Conservation (phyloP, 2,329 filamentous ascomycete genomes). For the Hymenoscyphus occultus region DNA sequence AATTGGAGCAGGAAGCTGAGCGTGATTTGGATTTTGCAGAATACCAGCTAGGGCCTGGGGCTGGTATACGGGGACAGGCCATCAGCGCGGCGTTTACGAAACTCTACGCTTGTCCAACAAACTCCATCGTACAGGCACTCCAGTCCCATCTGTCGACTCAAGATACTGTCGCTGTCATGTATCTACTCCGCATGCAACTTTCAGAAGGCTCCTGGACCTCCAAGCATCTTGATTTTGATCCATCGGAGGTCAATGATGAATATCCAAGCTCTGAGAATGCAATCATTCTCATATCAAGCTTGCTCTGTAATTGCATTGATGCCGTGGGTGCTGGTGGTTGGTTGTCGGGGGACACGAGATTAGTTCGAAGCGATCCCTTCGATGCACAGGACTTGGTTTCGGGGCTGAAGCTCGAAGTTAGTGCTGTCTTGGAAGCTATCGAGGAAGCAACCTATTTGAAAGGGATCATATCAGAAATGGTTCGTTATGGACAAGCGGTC, state of each 20-base stretch:
- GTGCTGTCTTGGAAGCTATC: slow-evolving; percentile 67
- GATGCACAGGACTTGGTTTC: slow-evolving; percentile 63
- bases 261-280: slow-evolving; percentile 58
- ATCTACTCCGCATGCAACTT: slow-evolving; percentile 69
- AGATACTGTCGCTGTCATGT: slow-evolving; percentile 69
- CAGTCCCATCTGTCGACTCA: slow-evolving; percentile 61
- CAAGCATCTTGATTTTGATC: slow-evolving; percentile 60
- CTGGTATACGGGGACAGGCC: slow-evolving; percentile 59
- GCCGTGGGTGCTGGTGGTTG: slow-evolving; percentile 72
- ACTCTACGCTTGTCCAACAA: slow-evolving; percentile 62
- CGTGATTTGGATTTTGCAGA: slow-evolving; percentile 66
- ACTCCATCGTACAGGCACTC: slow-evolving; percentile 59
- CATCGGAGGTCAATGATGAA: slow-evolving; percentile 41
- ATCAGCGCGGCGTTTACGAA: slow-evolving; percentile 68
- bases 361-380: slow-evolving; percentile 44
- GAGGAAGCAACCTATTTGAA: slow-evolving; percentile 66
- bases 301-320: slow-evolving; percentile 72
- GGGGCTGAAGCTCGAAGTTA: slow-evolving; percentile 65
- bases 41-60: slow-evolving; percentile 63
- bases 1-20: slow-evolving; percentile 58
- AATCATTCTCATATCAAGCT: slow-evolving; percentile 67
- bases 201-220: slow-evolving; percentile 74
- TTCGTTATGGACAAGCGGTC: slow-evolving; percentile 53
- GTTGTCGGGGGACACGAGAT: slow-evolving; percentile 60
- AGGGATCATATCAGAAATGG: slow-evolving; percentile 62